phyloP scores from a whole-genome alignment of 1,139 yeast species.

The Yamadazyma jaroonii region DNA sequence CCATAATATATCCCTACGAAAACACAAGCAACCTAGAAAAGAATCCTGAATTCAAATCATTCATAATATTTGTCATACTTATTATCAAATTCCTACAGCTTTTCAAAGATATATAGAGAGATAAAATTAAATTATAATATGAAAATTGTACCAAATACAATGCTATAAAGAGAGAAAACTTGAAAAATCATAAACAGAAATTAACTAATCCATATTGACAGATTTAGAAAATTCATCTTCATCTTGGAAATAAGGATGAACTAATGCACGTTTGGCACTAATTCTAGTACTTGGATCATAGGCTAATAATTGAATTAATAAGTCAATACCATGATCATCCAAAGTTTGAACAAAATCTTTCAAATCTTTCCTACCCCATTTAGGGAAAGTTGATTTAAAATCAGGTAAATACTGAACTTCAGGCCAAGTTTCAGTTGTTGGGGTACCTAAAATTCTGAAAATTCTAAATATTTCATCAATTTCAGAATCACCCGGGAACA shows the following conservation, averaged over 20 bases:
- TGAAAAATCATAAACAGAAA: not conserved
- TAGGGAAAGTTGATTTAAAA: constrained; percentile 93
- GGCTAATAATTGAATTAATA: constrained; percentile 73
- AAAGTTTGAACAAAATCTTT: constrained; percentile 74
- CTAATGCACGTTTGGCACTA: constrained; percentile 88
- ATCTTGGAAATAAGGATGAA: constrained; percentile 86
- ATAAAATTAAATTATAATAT: not conserved
- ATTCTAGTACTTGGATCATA: constrained; percentile 95
- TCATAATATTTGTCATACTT: not conserved
- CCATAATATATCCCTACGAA: no score
- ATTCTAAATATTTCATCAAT: constrained; percentile 96
- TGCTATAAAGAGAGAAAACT: not conserved
- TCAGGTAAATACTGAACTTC: constrained; percentile 93
- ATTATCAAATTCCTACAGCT: not conserved
- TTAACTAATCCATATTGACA: constrained; percentile 36
- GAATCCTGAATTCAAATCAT: not conserved
- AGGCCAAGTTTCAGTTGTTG: constrained; percentile 93
- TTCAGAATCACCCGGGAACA: constrained; percentile 97
- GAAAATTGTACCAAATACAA: not conserved
- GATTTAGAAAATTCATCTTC: constrained; percentile 35
- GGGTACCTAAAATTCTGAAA: constrained; percentile 91
- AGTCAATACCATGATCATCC: constrained; percentile 79
- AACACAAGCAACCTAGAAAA: not conserved
- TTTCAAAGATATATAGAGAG: not conserved
- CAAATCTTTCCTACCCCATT: constrained; percentile 80